Base-by-base conservation (phyloP, 2,329 filamentous ascomycete genomes). In the Colletotrichum theobromicola region DNA sequence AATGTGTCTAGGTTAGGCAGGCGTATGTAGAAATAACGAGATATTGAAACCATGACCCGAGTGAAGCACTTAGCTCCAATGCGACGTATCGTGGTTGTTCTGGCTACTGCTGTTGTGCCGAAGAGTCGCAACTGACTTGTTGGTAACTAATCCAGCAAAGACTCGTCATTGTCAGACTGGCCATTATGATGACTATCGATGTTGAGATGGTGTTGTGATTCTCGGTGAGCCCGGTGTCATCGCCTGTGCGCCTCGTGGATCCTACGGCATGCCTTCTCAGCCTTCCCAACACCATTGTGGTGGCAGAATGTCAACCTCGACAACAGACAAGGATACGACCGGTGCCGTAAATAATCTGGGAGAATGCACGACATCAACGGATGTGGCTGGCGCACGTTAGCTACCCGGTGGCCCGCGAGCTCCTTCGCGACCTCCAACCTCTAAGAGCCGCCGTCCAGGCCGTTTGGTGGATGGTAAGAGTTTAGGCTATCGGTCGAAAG, bases 21-120 rank as follows among this genome's bases (percentile, higher is more conserved):
- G 42, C 55, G 67, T 67, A 74, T 55, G 57, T 74, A 74, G 72
- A 67, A 60, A 72, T 37, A 55, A 30, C 61, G 42, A 74, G 55
- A 42, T 30, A 61, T 21, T 30, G 21, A 34, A 46, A 65, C 2
- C 42, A 67, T 16, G 55, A 35, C 42, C 32, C 5, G 37, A 8
- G 50, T 3, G 10, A 6, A 21, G 9, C 46, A 8, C 5, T 0
- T 3, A 10, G 13, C 13, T 32, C 26, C 5, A 1, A 5, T 9
- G 13, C 1, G 2, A 15, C 6, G 18, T 7, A 3, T 57, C 8
- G 21, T 28, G 13, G 8, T 3, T 5, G 21, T 21, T 21, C n/a
- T 46, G 24, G 5, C 24, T 30, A 8, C 16, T 24, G 18, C 16
- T 30, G 24, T 15, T 13, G 7, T 57, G 53, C 5, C 28, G 13